A percentile compares a stretch with the other conserved stretches of the same genome.
Conservation (phyloP, 192 early-diverging fungal species). For the Coemansia sp. region DNA sequence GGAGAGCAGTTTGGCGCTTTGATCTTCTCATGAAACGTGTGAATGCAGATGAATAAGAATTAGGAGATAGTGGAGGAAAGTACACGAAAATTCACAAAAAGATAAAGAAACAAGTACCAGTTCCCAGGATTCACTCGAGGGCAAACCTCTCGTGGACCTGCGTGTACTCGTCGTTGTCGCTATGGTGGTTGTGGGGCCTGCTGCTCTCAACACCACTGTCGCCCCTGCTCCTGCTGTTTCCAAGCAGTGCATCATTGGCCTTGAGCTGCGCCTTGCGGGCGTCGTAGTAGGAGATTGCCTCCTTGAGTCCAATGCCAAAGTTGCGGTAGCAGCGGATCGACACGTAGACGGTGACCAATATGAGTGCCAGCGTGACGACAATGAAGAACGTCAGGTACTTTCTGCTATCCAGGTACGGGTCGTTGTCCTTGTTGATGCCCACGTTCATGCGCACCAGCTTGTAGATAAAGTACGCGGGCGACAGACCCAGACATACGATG, state of each 20-base stretch:
- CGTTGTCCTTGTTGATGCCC: conserved; percentile 43
- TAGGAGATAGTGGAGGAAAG: no score
- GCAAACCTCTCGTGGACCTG: conserved; percentile 53
- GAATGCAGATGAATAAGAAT: no score
- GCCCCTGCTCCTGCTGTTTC: background rate
- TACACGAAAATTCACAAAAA: background rate
- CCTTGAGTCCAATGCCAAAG: conserved; percentile 55
- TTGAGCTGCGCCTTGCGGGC: conserved; percentile 66
- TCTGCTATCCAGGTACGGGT: conserved; percentile 54
- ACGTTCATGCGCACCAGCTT: conserved; percentile 57
- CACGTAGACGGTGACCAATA: conserved; percentile 53
- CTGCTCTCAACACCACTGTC: conserved; percentile 6
- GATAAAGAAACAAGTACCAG: background rate
- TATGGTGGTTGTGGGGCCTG: background rate
- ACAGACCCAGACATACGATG: conserved; percentile 46
- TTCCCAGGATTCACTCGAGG: conserved; percentile 25
- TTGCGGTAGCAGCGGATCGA: conserved; percentile 54
- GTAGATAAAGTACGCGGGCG: conserved; percentile 58
- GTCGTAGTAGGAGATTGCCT: conserved; percentile 54
- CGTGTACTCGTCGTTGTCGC: conserved; percentile 41
- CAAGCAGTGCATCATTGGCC: conserved; percentile 31
- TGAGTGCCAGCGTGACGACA: conserved; percentile 50
- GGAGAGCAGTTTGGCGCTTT: no score
- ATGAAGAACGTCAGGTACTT: conserved; percentile 58
- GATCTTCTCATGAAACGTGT: no score